Evolutionary conservation across 345 rosid species (phyloP).

Genomic region (Gossypium arboreum): DNA sequence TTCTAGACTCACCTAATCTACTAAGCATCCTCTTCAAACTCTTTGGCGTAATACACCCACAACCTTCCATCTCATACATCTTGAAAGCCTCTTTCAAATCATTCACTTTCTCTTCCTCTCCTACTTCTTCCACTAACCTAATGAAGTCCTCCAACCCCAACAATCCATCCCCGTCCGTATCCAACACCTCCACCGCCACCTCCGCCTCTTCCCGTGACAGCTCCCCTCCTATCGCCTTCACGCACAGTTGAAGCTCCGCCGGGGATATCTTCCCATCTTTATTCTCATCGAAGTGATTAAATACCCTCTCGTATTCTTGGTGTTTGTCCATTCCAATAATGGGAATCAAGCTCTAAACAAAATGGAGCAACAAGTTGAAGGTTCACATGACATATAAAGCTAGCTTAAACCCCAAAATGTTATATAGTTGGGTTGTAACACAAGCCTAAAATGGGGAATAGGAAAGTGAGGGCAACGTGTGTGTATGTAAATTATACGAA

Average conservation of each 20-base stretch:
- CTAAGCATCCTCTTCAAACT: constrained; percentile 40
- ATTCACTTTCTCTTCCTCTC: constrained; percentile 42
- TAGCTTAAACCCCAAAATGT: background rate
- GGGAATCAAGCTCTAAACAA: background rate
- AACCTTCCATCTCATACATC: constrained; percentile 37
- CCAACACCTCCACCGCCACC: constrained; percentile 28
- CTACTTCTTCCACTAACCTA: constrained; percentile 37
- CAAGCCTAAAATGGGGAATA: background rate
- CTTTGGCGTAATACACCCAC: constrained; percentile 39
- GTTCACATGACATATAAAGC: background rate
- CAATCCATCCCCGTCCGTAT: constrained; percentile 47
- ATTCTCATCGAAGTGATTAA: constrained; percentile 31
- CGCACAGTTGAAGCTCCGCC: constrained; percentile 27
- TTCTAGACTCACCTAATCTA: constrained; percentile 39
- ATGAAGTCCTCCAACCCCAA: constrained; percentile 43
- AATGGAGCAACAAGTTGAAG: background rate
- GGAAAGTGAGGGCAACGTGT: background rate
- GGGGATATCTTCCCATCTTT: constrained; percentile 40
- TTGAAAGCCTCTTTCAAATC: constrained; percentile 45
- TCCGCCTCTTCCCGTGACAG: constrained; percentile 31
- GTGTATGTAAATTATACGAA: background rate
- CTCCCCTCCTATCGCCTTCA: constrained; percentile 30
- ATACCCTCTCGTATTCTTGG: constrained; percentile 21
- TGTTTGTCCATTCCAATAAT: background rate
- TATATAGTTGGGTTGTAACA: background rate